Evolutionary conservation across 2,329 filamentous ascomycete genomes (phyloP).

Genomic region (Diatrype stigma): DNA sequence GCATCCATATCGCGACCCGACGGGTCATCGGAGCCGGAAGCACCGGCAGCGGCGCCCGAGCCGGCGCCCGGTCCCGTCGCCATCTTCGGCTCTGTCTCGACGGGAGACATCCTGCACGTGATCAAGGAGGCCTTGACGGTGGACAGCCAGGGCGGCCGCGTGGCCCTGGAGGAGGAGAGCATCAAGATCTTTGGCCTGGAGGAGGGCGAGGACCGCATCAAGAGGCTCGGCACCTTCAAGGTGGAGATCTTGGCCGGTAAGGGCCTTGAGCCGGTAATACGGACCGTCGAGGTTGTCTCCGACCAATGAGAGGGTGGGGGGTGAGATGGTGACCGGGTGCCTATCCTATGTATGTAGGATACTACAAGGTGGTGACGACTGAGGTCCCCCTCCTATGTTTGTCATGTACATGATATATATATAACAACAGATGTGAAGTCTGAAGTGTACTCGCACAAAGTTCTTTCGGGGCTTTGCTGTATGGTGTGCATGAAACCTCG

Average conservation of each 20-base stretch:
- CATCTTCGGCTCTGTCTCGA: constrained; percentile 42
- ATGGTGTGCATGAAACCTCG: too few relatives aligned
- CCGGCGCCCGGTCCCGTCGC: constrained; percentile 13
- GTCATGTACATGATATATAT: too few relatives aligned
- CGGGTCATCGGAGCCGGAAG: constrained; percentile 5
- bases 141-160: constrained; percentile 28
- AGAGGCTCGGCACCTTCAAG: constrained; percentile 36
- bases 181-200: constrained; percentile 30
- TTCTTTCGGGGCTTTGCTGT: too few relatives aligned
- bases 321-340: background rate
- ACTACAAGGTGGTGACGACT: background rate
- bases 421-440: too few relatives aligned
- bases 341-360: background rate
- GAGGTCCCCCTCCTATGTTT: too few relatives aligned
- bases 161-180: constrained; percentile 31
- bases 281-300: constrained; percentile 31
- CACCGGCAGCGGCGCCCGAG: constrained; percentile 4
- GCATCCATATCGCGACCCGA: constrained; percentile 14
- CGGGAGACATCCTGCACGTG: constrained; percentile 29
- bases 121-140: constrained; percentile 31
- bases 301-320: constrained; percentile 12
- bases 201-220: constrained; percentile 34
- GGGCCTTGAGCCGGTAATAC: constrained; percentile 27
- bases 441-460: background rate
- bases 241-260: constrained; percentile 30